Base-by-base conservation (phyloP, 2,329 filamentous ascomycete species). In the Stagonosporopsis chrysanthemi region DNA sequence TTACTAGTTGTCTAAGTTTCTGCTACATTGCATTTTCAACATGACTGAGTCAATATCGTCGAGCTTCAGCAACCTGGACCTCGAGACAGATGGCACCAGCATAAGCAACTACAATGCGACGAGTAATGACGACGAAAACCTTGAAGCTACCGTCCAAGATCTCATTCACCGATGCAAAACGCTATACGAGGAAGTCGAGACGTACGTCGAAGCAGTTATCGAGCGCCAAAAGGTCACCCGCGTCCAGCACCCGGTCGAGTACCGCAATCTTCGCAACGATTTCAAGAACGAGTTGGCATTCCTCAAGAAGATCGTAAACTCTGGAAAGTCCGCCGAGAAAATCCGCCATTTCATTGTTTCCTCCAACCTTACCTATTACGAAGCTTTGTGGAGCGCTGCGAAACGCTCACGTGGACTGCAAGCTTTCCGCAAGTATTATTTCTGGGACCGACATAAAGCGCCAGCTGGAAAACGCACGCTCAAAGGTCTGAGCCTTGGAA, bases 291-390 rank as follows among this genome's bases (percentile, higher is more conserved):
- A 77, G 42, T 64, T 77, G 2, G 63, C 61, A 3, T 75, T 73
- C 33, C 64, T 77, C 5, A 64, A 64, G 12, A 75, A 74, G 39
- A 59, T 76, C 7, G 53, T 65, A 2, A 59, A 51, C 2, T 58
- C 64, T 2, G 55, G 70, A 1, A 61, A 71, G 39, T 58, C 70
- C 3, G 68, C 70, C 65, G 41, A 60, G 52, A 74, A 71, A 46
- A 70, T 65, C 15, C 70, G 80, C n/a, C 85, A 89, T 68, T 82
- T 84, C 26, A 77, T 89, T 42, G 81, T 83, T 46, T 88, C 86
- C 7, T 88, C 86, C 0, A 91, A 91, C 73, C 68, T 90, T 11
- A 82, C 85, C 0, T 90, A 89, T 67, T 85, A 87, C 51, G 82
- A 86, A 61, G 81, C 84, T 6, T 80, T 90, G 2, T 90, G 88